Evolutionary conservation across 2,329 filamentous ascomycete genomes (phyloP).

Genomic region (Xylaria sp.): DNA sequence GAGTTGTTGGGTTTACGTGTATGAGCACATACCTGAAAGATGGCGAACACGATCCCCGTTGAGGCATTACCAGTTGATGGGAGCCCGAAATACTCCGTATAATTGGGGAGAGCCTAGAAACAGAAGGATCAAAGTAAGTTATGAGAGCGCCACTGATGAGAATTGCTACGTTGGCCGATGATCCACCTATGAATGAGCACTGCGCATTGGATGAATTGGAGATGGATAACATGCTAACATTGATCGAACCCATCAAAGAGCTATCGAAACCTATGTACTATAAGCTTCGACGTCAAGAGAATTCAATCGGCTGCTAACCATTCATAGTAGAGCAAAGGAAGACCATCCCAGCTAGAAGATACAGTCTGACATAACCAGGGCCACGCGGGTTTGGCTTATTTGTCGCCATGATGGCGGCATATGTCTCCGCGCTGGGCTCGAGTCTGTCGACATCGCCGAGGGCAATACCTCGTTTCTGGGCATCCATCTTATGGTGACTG

Average conservation of each 20-base stretch:
- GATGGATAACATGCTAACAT: constrained; percentile 31
- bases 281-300: constrained; percentile 2
- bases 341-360: constrained; percentile 31
- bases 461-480: background rate
- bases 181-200: too few relatives aligned
- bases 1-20: background rate
- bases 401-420: constrained; percentile 39
- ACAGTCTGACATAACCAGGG: constrained; percentile 36
- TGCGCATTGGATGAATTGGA: too few relatives aligned
- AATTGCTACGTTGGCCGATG: too few relatives aligned
- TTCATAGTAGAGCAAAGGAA: constrained; percentile 47
- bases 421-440: constrained; percentile 29
- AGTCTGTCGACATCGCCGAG: constrained; percentile 14
- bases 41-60: constrained; percentile 49
- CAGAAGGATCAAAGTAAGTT: background rate
- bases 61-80: constrained; percentile 40
- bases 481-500: constrained; percentile 14
- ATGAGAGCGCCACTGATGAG: too few relatives aligned
- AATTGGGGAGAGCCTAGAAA: constrained; percentile 41
- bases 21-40: constrained; percentile 38
- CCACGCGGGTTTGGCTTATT: constrained; percentile 36
- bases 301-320: constrained; percentile 28
- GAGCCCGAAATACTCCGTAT: constrained; percentile 44
- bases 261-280: constrained; percentile 42
- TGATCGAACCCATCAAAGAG: constrained; percentile 48